Conservation (phyloP, 2,329 filamentous ascomycete genomes). For the Pseudogymnoascus sp. region DNA sequence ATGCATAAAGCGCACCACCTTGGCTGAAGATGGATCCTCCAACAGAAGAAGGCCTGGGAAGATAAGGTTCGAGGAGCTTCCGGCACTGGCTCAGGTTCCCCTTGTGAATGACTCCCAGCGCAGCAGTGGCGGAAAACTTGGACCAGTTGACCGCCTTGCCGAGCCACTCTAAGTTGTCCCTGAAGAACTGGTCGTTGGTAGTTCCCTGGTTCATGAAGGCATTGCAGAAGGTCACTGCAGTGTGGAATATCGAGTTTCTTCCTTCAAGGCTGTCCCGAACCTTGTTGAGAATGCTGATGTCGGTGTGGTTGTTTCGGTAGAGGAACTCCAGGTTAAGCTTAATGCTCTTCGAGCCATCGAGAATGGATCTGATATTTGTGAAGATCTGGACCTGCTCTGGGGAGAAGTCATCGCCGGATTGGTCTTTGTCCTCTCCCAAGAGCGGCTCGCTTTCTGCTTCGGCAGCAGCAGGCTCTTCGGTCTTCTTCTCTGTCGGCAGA, state of each 20-base stretch:
- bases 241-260: constrained; percentile 97
- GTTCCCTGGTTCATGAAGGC: constrained; percentile 99
- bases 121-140: constrained; percentile 96
- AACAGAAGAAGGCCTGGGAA: constrained; percentile 69
- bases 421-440: constrained; percentile 45
- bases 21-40: constrained; percentile 87
- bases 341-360: constrained; percentile 89
- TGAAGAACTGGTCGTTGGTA: constrained; percentile 96
- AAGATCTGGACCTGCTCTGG: constrained; percentile 51
- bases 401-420: constrained; percentile 32
- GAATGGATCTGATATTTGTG: constrained; percentile 57
- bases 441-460: constrained; percentile 52
- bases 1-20: constrained; percentile 89
- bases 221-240: constrained; percentile 92
- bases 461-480: constrained; percentile 44
- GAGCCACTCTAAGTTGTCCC: constrained; percentile 95
- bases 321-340: constrained; percentile 94
- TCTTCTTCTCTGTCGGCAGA: constrained; percentile 54
- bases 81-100: constrained; percentile 90
- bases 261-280: constrained; percentile 92
- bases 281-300: constrained; percentile 89
- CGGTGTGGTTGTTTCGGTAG: constrained; percentile 89
- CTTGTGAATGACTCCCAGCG: constrained; percentile 90
- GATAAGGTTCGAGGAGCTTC: constrained; percentile 89
- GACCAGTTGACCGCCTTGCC: constrained; percentile 99